Evolutionary conservation across 2,329 filamentous ascomycete genomes (phyloP).

Genomic region (Paecilomyces sp.): DNA sequence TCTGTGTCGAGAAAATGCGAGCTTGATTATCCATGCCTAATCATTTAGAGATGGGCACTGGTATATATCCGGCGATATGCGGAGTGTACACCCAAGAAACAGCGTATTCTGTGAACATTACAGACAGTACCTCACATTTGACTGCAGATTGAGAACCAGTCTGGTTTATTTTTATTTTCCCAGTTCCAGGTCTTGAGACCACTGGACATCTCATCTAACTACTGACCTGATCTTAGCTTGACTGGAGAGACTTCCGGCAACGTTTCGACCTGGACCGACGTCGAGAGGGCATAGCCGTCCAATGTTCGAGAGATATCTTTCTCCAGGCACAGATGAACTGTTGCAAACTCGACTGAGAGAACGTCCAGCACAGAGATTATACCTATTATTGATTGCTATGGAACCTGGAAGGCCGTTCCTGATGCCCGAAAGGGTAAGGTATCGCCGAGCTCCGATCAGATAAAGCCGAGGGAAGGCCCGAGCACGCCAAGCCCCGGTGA

Average conservation of each 20-base stretch:
- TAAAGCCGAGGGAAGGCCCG: constrained; percentile 12
- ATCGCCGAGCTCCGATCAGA: constrained; percentile 2
- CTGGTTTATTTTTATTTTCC: neutral
- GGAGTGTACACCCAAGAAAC: neutral
- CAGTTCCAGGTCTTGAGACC: neutral
- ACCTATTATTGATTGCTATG: too few relatives aligned
- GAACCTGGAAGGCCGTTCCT: neutral
- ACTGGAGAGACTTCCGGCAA: neutral
- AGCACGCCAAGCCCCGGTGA: constrained; percentile 11
- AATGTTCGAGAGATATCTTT: too few relatives aligned
- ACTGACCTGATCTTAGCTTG: neutral
- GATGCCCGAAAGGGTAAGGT: neutral
- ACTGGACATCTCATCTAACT: neutral
- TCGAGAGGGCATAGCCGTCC: too few relatives aligned
- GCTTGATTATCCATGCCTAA: neutral
- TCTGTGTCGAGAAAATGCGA: neutral
- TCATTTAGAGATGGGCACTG: neutral
- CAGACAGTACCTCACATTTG: neutral
- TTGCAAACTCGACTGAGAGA: too few relatives aligned
- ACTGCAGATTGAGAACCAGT: neutral
- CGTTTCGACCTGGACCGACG: neutral
- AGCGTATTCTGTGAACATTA: neutral
- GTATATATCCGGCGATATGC: neutral
- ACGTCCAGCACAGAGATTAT: too few relatives aligned
- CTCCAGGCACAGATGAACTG: too few relatives aligned